Evolutionary conservation across 768 basidiomycete genomes (phyloP).

Genomic region (Trichaptum fuscoviolaceum): DNA sequence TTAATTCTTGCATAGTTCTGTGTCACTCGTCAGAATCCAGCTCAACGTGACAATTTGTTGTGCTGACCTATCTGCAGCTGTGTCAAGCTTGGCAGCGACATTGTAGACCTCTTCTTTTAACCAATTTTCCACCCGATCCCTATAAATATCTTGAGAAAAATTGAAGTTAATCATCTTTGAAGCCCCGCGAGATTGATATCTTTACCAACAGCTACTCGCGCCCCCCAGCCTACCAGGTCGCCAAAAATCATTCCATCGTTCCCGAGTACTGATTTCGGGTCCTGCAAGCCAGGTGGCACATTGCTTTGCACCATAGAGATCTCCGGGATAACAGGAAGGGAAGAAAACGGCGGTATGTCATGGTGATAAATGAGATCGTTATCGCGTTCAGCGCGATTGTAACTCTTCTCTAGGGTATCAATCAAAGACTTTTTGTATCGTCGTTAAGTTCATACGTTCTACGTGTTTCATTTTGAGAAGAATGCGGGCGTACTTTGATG

Average conservation of each 20-base stretch:
- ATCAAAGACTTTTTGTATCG: constrained; percentile 59
- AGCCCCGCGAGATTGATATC: constrained; percentile 6
- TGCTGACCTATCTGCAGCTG: constrained; percentile 54
- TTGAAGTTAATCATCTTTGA: neutral
- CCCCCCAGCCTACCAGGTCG: constrained; percentile 81
- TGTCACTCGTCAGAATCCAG: constrained; percentile 9
- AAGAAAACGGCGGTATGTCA: constrained; percentile 68
- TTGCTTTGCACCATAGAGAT: constrained; percentile 60
- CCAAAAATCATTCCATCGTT: constrained; percentile 61
- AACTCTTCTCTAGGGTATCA: constrained; percentile 59
- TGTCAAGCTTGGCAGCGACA: constrained; percentile 57
- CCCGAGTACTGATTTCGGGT: constrained; percentile 52
- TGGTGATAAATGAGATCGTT: constrained; percentile 96
- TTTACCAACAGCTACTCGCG: constrained; percentile 81
- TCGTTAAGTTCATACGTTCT: neutral
- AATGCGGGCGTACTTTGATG: constrained; percentile 51
- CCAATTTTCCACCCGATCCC: constrained; percentile 69
- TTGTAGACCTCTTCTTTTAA: constrained; percentile 63
- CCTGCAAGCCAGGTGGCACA: constrained; percentile 48
- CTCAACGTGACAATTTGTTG: neutral
- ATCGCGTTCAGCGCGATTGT: constrained; percentile 75
- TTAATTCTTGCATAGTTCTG: constrained; percentile 64
- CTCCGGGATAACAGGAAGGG: constrained; percentile 59
- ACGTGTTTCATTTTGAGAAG: neutral
- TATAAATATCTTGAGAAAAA: constrained; percentile 64